Percentiles rank a stretch among this genome's conserved stretches.
Conservation (phyloP, 1,284 basidiomycete species). For the Trichosporon asahii region DNA sequence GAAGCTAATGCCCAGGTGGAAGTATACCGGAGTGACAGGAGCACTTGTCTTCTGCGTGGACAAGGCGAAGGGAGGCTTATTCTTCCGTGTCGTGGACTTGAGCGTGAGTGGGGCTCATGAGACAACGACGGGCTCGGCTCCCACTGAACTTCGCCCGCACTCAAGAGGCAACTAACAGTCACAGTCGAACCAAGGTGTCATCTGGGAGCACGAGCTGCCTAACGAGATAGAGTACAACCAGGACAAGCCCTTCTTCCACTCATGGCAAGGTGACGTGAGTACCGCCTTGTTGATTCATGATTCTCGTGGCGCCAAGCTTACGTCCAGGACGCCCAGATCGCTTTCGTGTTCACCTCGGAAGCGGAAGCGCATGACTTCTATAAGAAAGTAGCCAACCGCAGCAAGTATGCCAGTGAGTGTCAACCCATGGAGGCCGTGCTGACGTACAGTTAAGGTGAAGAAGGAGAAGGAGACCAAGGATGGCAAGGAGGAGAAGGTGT, state of each 20-base stretch:
- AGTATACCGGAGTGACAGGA: constrained; percentile 79
- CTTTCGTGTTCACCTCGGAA: constrained; percentile 85
- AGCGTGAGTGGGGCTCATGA: constrained; percentile 45
- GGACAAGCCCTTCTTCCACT: constrained; percentile 90
- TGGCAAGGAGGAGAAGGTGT: constrained; percentile 41
- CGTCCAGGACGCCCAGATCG: constrained; percentile 56
- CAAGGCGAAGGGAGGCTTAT: constrained; percentile 59
- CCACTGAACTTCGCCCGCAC: background rate
- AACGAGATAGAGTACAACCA: constrained; percentile 77
- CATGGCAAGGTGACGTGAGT: constrained; percentile 87
- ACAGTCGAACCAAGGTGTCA: constrained; percentile 73
- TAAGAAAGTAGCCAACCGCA: constrained; percentile 74
- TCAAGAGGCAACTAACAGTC: constrained; percentile 9
- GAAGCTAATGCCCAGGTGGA: constrained; percentile 59
- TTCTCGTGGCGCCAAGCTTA: background rate
- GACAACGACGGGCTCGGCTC: background rate
- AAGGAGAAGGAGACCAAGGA: constrained; percentile 23
- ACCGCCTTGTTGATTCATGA: constrained; percentile 66
- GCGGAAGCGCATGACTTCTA: constrained; percentile 79
- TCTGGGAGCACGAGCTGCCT: constrained; percentile 94
- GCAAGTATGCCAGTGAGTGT: constrained; percentile 62
- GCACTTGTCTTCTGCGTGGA: constrained; percentile 71
- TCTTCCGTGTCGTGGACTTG: constrained; percentile 76
- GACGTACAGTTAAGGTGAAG: constrained; percentile 38
- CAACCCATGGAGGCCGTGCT: background rate